Conservation (phyloP, 306 rosid genomes). For the Dryas drummondii region DNA sequence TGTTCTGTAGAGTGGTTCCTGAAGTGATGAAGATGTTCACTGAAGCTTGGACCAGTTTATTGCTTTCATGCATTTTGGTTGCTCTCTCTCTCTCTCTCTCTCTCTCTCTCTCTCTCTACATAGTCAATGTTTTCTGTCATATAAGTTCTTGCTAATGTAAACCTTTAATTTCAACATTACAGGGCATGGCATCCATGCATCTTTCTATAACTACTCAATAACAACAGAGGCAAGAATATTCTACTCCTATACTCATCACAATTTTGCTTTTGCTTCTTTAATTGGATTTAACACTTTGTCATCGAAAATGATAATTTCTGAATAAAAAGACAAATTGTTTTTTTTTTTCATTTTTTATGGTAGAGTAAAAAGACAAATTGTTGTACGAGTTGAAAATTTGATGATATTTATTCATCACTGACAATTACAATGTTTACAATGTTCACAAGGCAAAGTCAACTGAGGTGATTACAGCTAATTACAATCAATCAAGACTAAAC, state of each 20-base stretch:
- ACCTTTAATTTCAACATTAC: slow-evolving; percentile 24
- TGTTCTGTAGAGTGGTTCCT: no score
- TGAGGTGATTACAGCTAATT: no score
- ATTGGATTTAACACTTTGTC: no score
- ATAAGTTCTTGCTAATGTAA: background rate
- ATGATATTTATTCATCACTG: no score
- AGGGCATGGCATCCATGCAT: slow-evolving; percentile 46
- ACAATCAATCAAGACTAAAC: no score
- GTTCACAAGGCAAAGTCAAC: no score
- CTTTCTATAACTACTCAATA: slow-evolving; percentile 57
- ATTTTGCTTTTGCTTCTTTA: background rate
- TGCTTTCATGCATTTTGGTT: slow-evolving; percentile 37
- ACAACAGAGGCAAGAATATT: slow-evolving; percentile 53
- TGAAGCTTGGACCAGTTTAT: slow-evolving; percentile 20
- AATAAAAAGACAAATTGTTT: no score
- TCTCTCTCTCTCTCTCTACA: slow-evolving; percentile 4
- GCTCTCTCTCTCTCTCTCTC: slow-evolving; percentile 14
- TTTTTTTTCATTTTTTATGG: no score
- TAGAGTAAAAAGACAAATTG: no score
- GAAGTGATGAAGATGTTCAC: slow-evolving; percentile 35
- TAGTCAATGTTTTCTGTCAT: background rate
- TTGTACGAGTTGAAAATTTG: no score
- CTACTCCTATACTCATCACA: background rate
- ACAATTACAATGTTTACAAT: no score
- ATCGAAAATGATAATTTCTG: no score